These are phyloP conservation scores for Aureobasidium sp. DNA, from an alignment of 2,329 filamentous ascomycete species.

Conservation along the genomic window DNA sequence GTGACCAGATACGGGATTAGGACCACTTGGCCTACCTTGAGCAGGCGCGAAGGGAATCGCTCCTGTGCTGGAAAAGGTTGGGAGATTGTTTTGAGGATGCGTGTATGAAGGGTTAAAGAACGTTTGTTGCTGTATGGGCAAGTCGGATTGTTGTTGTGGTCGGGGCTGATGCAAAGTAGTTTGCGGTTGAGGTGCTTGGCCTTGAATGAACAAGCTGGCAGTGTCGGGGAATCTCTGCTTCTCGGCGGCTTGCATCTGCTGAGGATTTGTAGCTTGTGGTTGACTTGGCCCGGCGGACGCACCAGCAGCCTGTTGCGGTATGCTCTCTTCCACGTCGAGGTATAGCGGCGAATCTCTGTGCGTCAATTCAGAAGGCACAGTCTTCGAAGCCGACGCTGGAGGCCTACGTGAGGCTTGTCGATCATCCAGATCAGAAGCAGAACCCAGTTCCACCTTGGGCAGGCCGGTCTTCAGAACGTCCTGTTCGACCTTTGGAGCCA, in stretches of 20 bases:
- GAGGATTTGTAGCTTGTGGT: background rate
- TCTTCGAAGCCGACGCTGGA: background rate
- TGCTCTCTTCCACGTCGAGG: background rate
- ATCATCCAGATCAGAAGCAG: background rate
- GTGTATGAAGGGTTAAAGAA: conserved; percentile 2
- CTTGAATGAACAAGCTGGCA: background rate
- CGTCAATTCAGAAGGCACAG: background rate
- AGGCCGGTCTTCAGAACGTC: fast-evolving
- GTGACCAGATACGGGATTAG: background rate
- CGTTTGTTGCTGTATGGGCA: background rate
- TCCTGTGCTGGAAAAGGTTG: conserved; percentile 20
- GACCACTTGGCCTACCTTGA: background rate
- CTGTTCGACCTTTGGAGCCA: background rate
- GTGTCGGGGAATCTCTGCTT: background rate
- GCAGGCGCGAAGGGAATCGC: conserved; percentile 23
- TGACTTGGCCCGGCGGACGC: background rate
- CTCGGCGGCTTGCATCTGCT: background rate
- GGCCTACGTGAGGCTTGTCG: background rate
- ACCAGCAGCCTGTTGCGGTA: background rate
- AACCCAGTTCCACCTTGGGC: background rate
- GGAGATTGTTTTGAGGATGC: conserved; percentile 8
- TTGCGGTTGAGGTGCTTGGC: background rate
- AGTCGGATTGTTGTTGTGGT: background rate
- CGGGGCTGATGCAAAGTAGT: background rate
- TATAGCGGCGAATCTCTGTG: background rate